Percentiles rank a stretch among this genome's conserved stretches.
These are phyloP conservation scores for Hymenoscyphus albidus DNA, from an alignment of 2,329 filamentous ascomycete genomes.

Conservation along the genomic window DNA sequence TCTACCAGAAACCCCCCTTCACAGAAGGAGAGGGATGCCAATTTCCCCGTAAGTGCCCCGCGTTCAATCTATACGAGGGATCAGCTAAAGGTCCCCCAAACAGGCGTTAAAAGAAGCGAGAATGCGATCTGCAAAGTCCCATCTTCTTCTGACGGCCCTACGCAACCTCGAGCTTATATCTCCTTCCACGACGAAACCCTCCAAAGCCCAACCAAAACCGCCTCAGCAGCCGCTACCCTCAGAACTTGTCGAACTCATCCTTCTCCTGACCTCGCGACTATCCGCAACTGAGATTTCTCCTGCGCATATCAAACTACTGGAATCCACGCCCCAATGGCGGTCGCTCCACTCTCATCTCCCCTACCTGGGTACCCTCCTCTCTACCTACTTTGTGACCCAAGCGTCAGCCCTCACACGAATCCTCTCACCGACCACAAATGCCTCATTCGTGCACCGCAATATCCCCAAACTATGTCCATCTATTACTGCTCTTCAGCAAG, in stretches of 20 bases:
- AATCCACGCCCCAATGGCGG: constrained; percentile 48
- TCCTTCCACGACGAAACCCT: constrained; percentile 27
- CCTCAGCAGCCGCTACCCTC: constrained; percentile 36
- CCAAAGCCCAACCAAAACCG: constrained; percentile 18
- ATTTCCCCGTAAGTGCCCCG: not conserved
- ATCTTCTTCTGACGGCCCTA: constrained; percentile 51
- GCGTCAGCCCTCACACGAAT: constrained; percentile 48
- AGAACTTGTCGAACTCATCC: constrained; percentile 50
- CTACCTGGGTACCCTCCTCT: constrained; percentile 45
- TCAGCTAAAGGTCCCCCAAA: constrained; percentile 19
- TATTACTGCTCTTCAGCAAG: constrained; percentile 36
- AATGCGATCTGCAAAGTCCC: constrained; percentile 45
- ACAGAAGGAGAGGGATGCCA: constrained; percentile 43
- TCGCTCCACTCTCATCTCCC: constrained; percentile 47
- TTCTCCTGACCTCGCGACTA: constrained; percentile 48
- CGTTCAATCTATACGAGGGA: not conserved
- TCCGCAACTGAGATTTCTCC: constrained; percentile 37
- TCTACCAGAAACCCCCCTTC: constrained; percentile 52
- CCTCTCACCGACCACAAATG: constrained; percentile 44
- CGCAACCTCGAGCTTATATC: constrained; percentile 39
- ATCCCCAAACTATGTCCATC: constrained; percentile 47
- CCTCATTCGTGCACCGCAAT: constrained; percentile 54
- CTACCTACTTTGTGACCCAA: constrained; percentile 46
- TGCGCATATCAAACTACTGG: constrained; percentile 41
- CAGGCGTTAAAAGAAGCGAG: constrained; percentile 49